These are phyloP conservation scores for Protea cynaroides DNA, from an alignment of 164 flowering plant species.

Conservation along the genomic window DNA sequence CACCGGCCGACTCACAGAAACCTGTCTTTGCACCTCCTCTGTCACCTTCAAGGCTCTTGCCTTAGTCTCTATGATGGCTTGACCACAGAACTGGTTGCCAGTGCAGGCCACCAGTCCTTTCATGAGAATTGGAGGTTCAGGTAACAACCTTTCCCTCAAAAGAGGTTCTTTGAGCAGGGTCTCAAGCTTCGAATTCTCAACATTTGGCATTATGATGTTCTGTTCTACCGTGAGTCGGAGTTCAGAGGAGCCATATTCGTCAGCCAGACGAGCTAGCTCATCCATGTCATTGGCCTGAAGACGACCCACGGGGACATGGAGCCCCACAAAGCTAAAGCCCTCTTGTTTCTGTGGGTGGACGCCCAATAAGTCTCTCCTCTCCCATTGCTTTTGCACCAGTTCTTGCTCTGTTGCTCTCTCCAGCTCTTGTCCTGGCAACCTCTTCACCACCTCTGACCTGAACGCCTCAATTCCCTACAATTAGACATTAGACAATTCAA, in stretches of 20 bases:
- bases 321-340: constrained; percentile 75
- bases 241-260: constrained; percentile 79
- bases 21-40: constrained; percentile 63
- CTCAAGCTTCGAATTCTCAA: constrained; percentile 55
- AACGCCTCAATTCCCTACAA: constrained; percentile 88
- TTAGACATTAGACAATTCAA: not conserved
- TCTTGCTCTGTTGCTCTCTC: constrained; percentile 73
- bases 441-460: constrained; percentile 76
- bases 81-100: constrained; percentile 95
- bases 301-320: constrained; percentile 89
- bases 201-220: constrained; percentile 82
- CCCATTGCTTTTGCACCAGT: constrained; percentile 62
- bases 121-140: constrained; percentile 76
- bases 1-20: constrained; percentile 53
- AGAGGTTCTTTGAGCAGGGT: constrained; percentile 69
- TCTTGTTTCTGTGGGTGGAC: constrained; percentile 87
- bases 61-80: constrained; percentile 94
- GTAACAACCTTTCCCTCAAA: constrained; percentile 47
- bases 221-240: constrained; percentile 95
- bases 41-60: constrained; percentile 83
- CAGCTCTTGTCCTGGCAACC: constrained; percentile 65
- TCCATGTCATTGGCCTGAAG: constrained; percentile 90
- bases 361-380: constrained; percentile 78
- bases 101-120: constrained; percentile 90
- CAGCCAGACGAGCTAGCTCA: constrained; percentile 79